Evolutionary conservation across 2,329 filamentous ascomycete genomes (phyloP).

Genomic region (Pseudogymnoascus sp.): DNA sequence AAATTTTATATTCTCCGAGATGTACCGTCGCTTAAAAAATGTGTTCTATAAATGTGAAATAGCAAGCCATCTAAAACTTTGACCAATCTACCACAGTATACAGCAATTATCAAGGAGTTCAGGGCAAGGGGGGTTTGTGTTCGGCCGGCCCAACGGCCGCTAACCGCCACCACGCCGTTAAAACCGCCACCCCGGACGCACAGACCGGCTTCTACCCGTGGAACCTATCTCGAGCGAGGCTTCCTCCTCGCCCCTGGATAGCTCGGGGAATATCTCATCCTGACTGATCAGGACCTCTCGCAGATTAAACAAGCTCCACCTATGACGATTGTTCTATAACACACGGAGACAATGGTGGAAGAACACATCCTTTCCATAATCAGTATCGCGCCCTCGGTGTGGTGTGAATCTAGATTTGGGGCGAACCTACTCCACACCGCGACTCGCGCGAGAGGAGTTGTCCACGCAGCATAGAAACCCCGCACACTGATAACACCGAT

Average conservation of each 20-base stretch:
- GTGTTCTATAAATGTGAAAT: no score
- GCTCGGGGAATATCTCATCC: background rate
- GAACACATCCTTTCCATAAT: background rate
- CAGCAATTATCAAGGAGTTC: no score
- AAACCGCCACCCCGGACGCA: background rate
- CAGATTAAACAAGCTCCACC: background rate
- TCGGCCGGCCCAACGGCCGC: no score
- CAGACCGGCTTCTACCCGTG: background rate
- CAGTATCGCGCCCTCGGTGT: background rate
- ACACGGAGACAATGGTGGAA: background rate
- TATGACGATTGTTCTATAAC: background rate
- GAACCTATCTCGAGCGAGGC: background rate
- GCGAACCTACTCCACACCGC: background rate
- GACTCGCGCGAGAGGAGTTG: background rate
- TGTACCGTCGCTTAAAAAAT: no score
- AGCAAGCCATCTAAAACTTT: no score
- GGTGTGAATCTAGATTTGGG: background rate
- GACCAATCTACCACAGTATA: no score
- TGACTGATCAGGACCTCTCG: background rate
- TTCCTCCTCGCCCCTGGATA: background rate
- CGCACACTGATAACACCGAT: background rate
- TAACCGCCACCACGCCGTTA: no score
- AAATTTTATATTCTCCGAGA: no score
- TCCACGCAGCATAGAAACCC: background rate
- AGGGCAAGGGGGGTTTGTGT: no score